Conservation (phyloP, 2,329 filamentous ascomycete species). For the Tolypocladium ovalisporum region DNA sequence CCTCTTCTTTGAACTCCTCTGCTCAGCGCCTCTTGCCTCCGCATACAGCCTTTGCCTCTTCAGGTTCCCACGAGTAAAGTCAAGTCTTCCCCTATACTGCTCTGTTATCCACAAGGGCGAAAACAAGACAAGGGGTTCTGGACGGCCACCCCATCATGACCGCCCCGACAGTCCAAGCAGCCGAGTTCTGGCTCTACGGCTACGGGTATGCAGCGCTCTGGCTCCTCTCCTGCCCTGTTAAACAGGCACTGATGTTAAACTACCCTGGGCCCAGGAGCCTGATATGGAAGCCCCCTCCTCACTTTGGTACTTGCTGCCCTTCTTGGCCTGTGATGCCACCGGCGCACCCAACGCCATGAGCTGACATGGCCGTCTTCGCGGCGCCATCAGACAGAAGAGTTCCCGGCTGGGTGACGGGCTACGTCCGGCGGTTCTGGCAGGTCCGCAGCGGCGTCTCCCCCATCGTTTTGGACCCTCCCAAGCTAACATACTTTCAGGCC, state of each 20-base stretch:
- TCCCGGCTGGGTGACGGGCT: conserved; percentile 84
- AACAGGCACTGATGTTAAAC: neutral
- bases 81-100: neutral
- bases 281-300: conserved; percentile 96
- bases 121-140: neutral
- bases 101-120: neutral
- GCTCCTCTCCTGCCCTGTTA: conserved; percentile 1
- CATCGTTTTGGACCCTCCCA: conserved; percentile 1
- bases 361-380: neutral
- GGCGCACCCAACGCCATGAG: neutral
- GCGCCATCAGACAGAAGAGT: conserved; percentile 59
- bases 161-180: conserved; percentile 12
- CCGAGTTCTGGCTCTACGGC: conserved; percentile 92
- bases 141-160: neutral
- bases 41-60: neutral
- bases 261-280: conserved; percentile 54
- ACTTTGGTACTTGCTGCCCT: conserved; percentile 59
- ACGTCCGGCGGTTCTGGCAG: conserved; percentile 97
- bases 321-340: neutral
- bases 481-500: conserved; percentile 1
- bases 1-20: neutral
- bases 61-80: neutral
- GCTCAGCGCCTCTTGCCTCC: no score
- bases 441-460: conserved; percentile 37
- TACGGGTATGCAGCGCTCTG: conserved; percentile 60